phyloP scores from a whole-genome alignment of 2,329 filamentous ascomycete genomes.

The Paraconiothyrium sp. region DNA sequence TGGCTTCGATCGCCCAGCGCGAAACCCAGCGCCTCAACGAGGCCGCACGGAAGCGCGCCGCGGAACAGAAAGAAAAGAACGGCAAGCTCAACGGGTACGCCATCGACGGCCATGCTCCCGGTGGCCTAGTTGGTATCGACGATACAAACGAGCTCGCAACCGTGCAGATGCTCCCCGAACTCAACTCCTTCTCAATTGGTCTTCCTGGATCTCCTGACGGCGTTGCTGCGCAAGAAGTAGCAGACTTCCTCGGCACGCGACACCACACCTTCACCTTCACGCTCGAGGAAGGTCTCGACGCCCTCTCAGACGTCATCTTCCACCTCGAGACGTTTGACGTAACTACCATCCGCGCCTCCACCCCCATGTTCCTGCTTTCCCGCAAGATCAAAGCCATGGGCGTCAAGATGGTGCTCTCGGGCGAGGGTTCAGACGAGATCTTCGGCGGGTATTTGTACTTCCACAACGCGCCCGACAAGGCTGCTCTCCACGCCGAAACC shows the following conservation, averaged over 20 bases:
- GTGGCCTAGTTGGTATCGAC: conserved; percentile 87
- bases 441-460: conserved; percentile 99
- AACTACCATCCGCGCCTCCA: conserved; percentile 97
- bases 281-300: conserved; percentile 95
- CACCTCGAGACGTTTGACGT: conserved; percentile 98
- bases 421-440: conserved; percentile 97
- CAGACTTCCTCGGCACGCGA: conserved; percentile 95
- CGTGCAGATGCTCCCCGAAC: conserved; percentile 88
- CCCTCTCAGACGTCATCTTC: conserved; percentile 96
- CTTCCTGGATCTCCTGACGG: conserved; percentile 93
- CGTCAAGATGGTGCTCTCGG: conserved; percentile 98
- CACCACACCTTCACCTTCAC: conserved; percentile 99
- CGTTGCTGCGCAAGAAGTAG: conserved; percentile 89
- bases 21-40: conserved; percentile 83
- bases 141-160: conserved; percentile 90
- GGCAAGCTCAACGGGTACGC: conserved; percentile 55
- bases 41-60: conserved; percentile 59
- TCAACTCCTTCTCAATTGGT: conserved; percentile 99
- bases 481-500: conserved; percentile 95
- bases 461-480: conserved; percentile 89
- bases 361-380: conserved; percentile 96
- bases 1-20: conserved; percentile 93
- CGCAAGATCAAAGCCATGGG: conserved; percentile 99
- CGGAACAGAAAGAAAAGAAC: conserved; percentile 56
- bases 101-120: conserved; percentile 32